These are phyloP conservation scores for Inosperma sp. DNA, from an alignment of 768 basidiomycete species.

Conservation along the genomic window DNA sequence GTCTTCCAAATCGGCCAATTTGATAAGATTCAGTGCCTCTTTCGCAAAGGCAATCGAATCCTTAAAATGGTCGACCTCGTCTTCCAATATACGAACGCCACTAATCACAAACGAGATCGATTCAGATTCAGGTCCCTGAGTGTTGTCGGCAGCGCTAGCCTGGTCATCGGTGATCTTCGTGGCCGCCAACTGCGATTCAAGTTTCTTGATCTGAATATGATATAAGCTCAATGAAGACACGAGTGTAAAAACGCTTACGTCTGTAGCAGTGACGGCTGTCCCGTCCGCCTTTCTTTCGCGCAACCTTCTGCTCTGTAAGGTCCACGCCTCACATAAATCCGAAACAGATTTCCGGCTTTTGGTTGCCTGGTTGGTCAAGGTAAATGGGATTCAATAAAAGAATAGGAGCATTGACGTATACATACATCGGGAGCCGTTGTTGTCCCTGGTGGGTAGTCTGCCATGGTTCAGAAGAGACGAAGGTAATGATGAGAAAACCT, in stretches of 20 bases:
- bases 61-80: neutral
- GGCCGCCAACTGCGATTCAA: neutral
- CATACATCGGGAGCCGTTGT: neutral
- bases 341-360: neutral
- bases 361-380: neutral
- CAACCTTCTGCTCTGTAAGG: neutral
- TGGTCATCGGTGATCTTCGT: neutral
- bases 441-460: too few species aligned
- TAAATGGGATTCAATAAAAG: neutral
- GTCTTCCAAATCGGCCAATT: neutral
- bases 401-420: neutral
- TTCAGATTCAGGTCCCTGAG: neutral
- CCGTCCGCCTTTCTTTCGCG: neutral
- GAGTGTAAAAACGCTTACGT: neutral
- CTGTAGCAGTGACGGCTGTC: neutral
- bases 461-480: neutral
- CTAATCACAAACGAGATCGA: neutral
- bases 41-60: neutral
- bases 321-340: neutral
- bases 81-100: neutral
- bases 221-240: neutral
- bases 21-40: neutral
- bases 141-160: neutral
- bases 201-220: neutral
- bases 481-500: neutral